Conservation (phyloP, 805 yeast species). For the Saturnispora zaruensis region DNA sequence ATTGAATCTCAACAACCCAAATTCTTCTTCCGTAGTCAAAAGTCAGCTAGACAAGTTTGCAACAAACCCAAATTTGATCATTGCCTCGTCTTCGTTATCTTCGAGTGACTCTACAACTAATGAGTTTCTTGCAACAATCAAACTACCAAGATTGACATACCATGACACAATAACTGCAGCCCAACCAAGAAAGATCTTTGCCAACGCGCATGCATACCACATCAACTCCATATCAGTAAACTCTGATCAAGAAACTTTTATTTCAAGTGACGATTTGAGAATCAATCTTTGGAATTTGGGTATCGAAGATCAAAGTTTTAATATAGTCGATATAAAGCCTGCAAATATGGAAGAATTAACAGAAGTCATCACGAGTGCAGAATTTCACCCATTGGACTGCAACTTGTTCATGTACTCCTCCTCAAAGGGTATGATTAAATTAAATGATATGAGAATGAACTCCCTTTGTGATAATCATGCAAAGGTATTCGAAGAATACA, state of each 20-base stretch:
- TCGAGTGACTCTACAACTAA: not conserved
- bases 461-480: conserved; percentile 90
- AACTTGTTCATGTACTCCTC: conserved; percentile 92
- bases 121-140: conserved; percentile 35
- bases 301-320: conserved; percentile 90
- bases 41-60: conserved; percentile 24
- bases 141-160: conserved; percentile 79
- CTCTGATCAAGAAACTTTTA: conserved; percentile 91
- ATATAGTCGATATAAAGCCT: conserved; percentile 96
- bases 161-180: conserved; percentile 96
- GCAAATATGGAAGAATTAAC: conserved; percentile 98
- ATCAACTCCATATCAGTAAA: conserved; percentile 92
- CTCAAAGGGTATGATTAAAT: conserved; percentile 89
- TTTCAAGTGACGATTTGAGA: conserved; percentile 88
- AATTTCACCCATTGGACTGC: conserved; percentile 90
- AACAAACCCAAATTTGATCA: conserved; percentile 18
- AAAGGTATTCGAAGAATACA: conserved; percentile 81
- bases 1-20: not conserved
- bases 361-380: conserved; percentile 94
- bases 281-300: conserved; percentile 93
- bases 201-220: conserved; percentile 97
- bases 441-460: conserved; percentile 93
- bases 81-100: not conserved
- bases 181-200: conserved; percentile 81
- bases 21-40: conserved; percentile 13